Evolutionary conservation across 768 basidiomycete genomes (phyloP).

Genomic region (Xerocomellus intermedius): DNA sequence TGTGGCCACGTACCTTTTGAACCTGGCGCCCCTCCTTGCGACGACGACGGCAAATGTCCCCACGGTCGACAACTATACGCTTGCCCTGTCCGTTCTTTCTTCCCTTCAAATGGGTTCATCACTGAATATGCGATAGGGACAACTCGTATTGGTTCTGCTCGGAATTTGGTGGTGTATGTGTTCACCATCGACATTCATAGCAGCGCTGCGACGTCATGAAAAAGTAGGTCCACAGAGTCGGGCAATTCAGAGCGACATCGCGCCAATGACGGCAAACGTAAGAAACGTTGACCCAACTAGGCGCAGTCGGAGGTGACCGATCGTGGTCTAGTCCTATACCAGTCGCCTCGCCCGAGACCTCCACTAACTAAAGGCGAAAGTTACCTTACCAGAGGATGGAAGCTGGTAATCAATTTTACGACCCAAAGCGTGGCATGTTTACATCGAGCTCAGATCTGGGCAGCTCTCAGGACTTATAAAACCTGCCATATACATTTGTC

Average conservation of each 20-base stretch:
- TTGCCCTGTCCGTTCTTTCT: constrained; percentile 57
- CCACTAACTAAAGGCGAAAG: constrained; percentile 71
- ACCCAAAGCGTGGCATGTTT: neutral
- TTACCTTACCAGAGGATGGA: constrained; percentile 84
- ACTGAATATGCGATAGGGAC: constrained; percentile 39
- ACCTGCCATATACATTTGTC: constrained; percentile 77
- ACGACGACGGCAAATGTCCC: constrained; percentile 42
- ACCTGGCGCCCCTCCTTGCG: constrained; percentile 69
- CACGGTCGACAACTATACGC: constrained; percentile 69
- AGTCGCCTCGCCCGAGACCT: constrained; percentile 82
- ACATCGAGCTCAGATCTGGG: constrained; percentile 59
- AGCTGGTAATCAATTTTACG: constrained; percentile 50
- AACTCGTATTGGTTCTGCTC: constrained; percentile 72
- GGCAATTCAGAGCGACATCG: too few species aligned
- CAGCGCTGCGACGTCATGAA: neutral
- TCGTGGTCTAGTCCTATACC: constrained; percentile 62
- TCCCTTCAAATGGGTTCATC: neutral
- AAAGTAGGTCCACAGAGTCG: neutral
- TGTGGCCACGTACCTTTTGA: constrained; percentile 58
- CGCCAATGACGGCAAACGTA: too few species aligned
- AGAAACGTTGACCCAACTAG: too few species aligned
- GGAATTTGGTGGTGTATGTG: constrained; percentile 88
- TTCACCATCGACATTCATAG: neutral
- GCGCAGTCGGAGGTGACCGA: neutral
- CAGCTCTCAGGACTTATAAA: constrained; percentile 70